These are phyloP conservation scores for Eimeria falciformis DNA, from an alignment of 169 alveolate genomes.

Conservation along the genomic window DNA sequence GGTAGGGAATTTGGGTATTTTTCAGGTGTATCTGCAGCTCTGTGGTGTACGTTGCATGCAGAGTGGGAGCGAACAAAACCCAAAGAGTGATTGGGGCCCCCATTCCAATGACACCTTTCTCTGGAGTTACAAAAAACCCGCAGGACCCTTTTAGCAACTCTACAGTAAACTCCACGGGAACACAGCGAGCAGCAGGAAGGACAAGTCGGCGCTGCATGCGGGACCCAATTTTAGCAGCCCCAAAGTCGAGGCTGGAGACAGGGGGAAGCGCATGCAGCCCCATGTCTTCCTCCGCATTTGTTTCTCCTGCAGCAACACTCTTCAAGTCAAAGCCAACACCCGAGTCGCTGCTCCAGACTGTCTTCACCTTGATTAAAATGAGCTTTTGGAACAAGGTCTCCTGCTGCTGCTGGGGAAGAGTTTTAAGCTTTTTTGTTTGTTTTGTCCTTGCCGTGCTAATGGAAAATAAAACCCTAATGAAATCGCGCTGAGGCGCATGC, in stretches of 20 bases:
- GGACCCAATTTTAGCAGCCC: constrained; percentile 1
- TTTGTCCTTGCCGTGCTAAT: neutral
- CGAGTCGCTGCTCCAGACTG: neutral
- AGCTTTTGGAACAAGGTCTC: neutral
- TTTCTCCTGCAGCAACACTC: too few species aligned
- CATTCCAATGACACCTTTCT: constrained; percentile 14
- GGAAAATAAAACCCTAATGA: neutral
- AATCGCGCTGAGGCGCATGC: constrained; percentile 33
- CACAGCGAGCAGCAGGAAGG: constrained; percentile 30
- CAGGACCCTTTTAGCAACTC: neutral
- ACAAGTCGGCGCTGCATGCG: constrained; percentile 28
- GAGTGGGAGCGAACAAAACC: constrained; percentile 31
- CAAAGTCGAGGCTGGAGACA: constrained; percentile 8
- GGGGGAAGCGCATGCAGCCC: neutral
- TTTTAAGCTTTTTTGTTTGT: neutral
- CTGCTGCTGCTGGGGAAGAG: neutral
- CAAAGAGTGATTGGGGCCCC: constrained; percentile 23
- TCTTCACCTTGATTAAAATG: neutral
- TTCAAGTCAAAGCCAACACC: too few species aligned
- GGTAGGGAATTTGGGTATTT: neutral
- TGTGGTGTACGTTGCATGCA: neutral
- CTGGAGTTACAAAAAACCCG: constrained; percentile 14
- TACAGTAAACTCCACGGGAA: constrained; percentile 26
- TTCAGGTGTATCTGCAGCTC: neutral
- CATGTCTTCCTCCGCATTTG: neutral